phyloP scores from a whole-genome alignment of 345 rosid species.

The Raphanus raphanistrum region DNA sequence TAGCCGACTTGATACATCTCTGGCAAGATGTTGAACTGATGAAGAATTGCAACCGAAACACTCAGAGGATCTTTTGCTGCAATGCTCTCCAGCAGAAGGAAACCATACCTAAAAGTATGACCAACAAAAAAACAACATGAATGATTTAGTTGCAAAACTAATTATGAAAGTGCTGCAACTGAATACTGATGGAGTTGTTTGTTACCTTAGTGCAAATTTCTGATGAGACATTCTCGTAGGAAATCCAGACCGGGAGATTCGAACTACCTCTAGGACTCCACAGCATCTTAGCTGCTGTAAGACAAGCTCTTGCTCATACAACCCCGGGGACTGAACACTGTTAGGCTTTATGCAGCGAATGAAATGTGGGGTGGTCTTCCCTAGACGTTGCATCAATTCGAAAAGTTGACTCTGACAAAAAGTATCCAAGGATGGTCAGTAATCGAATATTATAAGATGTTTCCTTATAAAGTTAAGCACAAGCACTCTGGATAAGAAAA shows the following conservation, averaged over 20 bases:
- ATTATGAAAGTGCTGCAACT: not conserved
- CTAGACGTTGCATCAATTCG: constrained; percentile 80
- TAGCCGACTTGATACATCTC: constrained; percentile 96
- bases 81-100: constrained; percentile 54
- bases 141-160: not conserved
- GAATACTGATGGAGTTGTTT: not conserved
- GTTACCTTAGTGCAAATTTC: constrained; percentile 76
- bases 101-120: constrained; percentile 59
- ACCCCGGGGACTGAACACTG: constrained; percentile 61
- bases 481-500: constrained; percentile 9
- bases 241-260: constrained; percentile 85
- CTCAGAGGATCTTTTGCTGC: constrained; percentile 70
- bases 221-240: constrained; percentile 85
- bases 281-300: constrained; percentile 81
- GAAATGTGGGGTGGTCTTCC: constrained; percentile 85
- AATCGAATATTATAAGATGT: not conserved
- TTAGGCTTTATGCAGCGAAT: constrained; percentile 92
- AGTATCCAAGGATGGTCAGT: constrained; percentile 9
- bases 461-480: not conserved
- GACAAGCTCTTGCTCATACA: constrained; percentile 69
- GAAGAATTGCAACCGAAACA: constrained; percentile 74
- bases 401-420: constrained; percentile 44
- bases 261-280: constrained; percentile 83
- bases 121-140: constrained; percentile 24
- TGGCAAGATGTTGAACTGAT: constrained; percentile 70